Base-by-base conservation (phyloP, 257 asterid species). In the Ligustrum vulgare region DNA sequence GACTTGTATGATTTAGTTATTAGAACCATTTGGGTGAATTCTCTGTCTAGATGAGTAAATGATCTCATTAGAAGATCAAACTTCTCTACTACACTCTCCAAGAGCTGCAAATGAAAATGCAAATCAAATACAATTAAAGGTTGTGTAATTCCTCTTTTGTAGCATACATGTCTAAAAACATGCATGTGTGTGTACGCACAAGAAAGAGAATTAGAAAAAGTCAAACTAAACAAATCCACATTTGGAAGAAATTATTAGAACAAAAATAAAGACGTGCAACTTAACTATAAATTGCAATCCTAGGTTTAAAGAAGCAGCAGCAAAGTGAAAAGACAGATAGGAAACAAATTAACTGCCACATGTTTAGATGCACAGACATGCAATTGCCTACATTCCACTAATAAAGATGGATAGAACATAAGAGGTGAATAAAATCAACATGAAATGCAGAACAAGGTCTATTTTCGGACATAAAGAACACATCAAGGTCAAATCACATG, bases 31-130 rank as follows among this genome's bases (percentile, higher is more conserved):
- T 87, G 89, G 22, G 89, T 80, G 77, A 95, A 95, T 83, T 93
- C 99, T 77, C 84, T 86, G 84, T 95, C 99, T 49, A 95, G 84
- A 78, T 87, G 97, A 75, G 98, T 93, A 81, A 87, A 93, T 74
- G 97, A 87, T 76, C 89, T 91, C 79, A 93, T 88, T 72, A 91
- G 94, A 35, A 78, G 80, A 75, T 93, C 97, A 81, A 95, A 89
- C 80, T 84, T 91, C 84, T 90, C 97, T 45, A 93, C 96, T 63
- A 90, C 85, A 86, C 84, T 87, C 86, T 87, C 97, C 91, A 93
- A 82, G 77, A 95, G 90, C 98, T 95, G 96, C 89, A 86, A 84
- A 49, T 79, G 72, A 70, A 58, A 73, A 35, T 45, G 77, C 51
- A 77, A 67, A 72, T 70, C 70, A 47, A 67, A 23, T 28, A 71